phyloP scores from a whole-genome alignment of 345 rosid genomes.

The Nasturtium officinale region DNA sequence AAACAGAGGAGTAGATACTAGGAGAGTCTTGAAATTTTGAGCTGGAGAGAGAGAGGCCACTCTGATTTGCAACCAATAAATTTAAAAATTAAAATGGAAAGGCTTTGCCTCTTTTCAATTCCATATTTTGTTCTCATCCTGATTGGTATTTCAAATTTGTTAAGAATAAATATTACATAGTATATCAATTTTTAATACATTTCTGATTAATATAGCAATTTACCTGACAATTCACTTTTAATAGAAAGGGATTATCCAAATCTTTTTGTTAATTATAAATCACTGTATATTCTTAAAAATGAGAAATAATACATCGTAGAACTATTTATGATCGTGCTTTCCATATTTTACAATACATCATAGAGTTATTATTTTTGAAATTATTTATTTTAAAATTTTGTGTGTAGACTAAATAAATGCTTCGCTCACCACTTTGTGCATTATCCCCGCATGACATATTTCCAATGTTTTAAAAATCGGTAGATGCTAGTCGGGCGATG shows the following conservation, averaged over 20 bases:
- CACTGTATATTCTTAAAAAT: too few species aligned
- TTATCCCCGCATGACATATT: conserved; percentile 4
- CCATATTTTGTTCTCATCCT: conserved; percentile 4
- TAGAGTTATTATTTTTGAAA: neutral
- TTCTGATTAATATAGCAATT: neutral
- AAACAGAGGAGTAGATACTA: conserved; percentile 16
- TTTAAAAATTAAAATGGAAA: neutral
- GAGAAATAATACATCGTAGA: neutral
- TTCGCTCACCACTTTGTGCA: conserved; percentile 1
- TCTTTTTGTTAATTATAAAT: too few species aligned
- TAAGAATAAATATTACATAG: neutral
- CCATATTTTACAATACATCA: conserved; percentile 21
- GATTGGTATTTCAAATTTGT: neutral
- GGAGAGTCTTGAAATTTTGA: conserved; percentile 22
- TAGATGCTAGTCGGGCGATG: too few species aligned
- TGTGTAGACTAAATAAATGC: neutral
- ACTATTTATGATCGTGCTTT: conserved; percentile 23
- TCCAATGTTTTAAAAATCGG: too few species aligned
- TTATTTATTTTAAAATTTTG: neutral
- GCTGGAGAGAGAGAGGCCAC: too few species aligned
- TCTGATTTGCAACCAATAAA: conserved; percentile 15
- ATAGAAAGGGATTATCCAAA: too few species aligned
- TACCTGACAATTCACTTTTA: too few species aligned
- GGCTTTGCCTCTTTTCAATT: neutral
- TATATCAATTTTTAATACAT: too few species aligned